These are phyloP conservation scores for Ophioceras dolichostomum DNA, from an alignment of 2,329 filamentous ascomycete genomes.

Conservation along the genomic window DNA sequence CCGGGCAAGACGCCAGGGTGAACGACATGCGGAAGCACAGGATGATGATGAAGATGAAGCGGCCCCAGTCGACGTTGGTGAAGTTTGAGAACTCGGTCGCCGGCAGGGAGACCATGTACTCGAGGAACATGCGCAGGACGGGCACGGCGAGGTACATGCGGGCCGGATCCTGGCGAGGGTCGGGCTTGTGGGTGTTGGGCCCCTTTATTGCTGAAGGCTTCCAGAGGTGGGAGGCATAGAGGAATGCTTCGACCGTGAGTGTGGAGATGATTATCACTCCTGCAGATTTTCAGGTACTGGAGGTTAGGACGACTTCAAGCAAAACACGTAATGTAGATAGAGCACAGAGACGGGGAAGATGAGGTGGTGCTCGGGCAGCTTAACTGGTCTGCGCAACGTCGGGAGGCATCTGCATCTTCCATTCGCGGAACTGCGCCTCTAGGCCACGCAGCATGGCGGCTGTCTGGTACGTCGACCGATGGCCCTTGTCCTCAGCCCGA, in stretches of 20 bases:
- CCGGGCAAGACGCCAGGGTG: slow-evolving; percentile 22
- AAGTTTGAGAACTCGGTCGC: slow-evolving; percentile 20
- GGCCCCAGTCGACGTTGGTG: slow-evolving; percentile 28
- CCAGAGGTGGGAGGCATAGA: slow-evolving; percentile 26
- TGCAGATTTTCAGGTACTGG: slow-evolving; percentile 7
- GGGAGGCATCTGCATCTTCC: slow-evolving; percentile 21
- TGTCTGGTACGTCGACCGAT: slow-evolving; percentile 25
- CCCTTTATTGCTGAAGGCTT: slow-evolving; percentile 2
- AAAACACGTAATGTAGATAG: too few species aligned
- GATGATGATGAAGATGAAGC: slow-evolving; percentile 27
- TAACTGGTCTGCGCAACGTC: slow-evolving; percentile 13
- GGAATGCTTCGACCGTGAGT: slow-evolving; percentile 24
- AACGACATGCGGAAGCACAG: slow-evolving; percentile 34
- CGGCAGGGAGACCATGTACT: slow-evolving; percentile 8
- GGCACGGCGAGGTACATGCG: slow-evolving; percentile 9
- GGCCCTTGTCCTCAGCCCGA: slow-evolving; percentile 12
- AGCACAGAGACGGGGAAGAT: not conserved
- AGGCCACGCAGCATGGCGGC: slow-evolving; percentile 33
- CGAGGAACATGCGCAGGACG: slow-evolving; percentile 13
- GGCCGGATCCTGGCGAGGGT: slow-evolving; percentile 7
- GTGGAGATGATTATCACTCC: slow-evolving; percentile 20
- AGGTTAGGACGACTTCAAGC: too few species aligned
- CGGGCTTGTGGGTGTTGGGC: not conserved
- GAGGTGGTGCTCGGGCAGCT: too few species aligned
- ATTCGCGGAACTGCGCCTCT: slow-evolving; percentile 31